Conservation (phyloP, 768 basidiomycete genomes). For the Boletellus ananiceps region DNA sequence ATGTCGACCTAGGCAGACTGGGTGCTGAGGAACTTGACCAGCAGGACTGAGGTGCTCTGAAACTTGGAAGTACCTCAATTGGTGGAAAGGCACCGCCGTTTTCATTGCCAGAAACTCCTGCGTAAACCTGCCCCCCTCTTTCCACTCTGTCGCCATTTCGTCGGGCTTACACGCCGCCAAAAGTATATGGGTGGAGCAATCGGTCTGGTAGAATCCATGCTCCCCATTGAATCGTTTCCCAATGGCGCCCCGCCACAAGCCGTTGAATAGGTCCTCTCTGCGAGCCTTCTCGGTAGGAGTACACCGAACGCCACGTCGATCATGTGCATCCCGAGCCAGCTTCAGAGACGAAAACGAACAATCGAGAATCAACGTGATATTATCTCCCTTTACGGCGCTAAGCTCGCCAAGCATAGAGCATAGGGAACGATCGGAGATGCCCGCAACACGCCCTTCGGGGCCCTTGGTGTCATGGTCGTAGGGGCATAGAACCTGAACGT, state of each 20-base stretch:
- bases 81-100: slow-evolving; percentile 46
- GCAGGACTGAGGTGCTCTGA: slow-evolving; percentile 38
- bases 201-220: slow-evolving; percentile 42
- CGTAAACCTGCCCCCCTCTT: slow-evolving; percentile 62
- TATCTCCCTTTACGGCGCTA: slow-evolving; percentile 54
- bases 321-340: slow-evolving; percentile 36
- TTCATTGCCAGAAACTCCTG: slow-evolving; percentile 46
- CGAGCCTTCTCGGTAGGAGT: slow-evolving; percentile 54
- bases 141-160: slow-evolving; percentile 55
- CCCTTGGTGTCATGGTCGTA: slow-evolving; percentile 58
- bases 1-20: slow-evolving; percentile 47
- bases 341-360: slow-evolving; percentile 52
- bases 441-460: slow-evolving; percentile 46
- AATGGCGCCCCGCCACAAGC: slow-evolving; percentile 51
- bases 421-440: slow-evolving; percentile 66
- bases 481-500: slow-evolving; percentile 59
- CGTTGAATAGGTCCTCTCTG: slow-evolving; percentile 49
- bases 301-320: slow-evolving; percentile 51
- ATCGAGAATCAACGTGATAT: slow-evolving; percentile 65
- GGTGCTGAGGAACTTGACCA: slow-evolving; percentile 39
- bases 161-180: slow-evolving; percentile 55
- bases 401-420: slow-evolving; percentile 58
- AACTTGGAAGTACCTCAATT: slow-evolving; percentile 47
- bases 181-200: slow-evolving; percentile 43
- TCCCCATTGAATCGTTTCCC: slow-evolving; percentile 33